Conservation (phyloP, 768 basidiomycete species). For the Tulasnella sp. region DNA sequence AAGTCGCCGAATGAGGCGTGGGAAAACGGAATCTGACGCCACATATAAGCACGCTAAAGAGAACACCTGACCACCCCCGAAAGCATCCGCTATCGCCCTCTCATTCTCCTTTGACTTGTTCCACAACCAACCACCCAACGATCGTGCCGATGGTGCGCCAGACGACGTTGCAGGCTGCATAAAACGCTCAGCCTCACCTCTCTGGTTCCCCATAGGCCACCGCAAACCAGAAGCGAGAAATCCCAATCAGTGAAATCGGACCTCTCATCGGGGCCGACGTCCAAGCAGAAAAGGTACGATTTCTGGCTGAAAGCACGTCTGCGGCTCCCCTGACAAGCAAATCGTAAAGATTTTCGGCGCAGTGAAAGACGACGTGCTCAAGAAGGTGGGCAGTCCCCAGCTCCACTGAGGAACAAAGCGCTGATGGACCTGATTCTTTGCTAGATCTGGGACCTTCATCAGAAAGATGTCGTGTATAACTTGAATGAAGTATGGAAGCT, state of each 20-base stretch:
- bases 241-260: not conserved
- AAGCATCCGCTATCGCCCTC: not conserved
- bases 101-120: not conserved
- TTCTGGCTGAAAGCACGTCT: not conserved
- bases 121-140: not conserved
- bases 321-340: not conserved
- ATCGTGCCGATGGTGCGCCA: not conserved
- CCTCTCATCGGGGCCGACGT: slow-evolving; percentile 5
- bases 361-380: slow-evolving; percentile 11
- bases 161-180: not conserved
- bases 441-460: slow-evolving; percentile 18
- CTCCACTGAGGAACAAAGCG: not conserved
- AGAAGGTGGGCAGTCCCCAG: not conserved
- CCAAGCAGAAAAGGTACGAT: not conserved
- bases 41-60: not conserved
- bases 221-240: not conserved
- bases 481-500: slow-evolving; percentile 17
- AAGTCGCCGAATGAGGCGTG: slow-evolving; percentile 1
- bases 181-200: not conserved
- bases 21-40: not conserved
- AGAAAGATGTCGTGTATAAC: slow-evolving; percentile 12
- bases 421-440: not conserved
- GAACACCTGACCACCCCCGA: not conserved
- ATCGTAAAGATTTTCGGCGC: not conserved
- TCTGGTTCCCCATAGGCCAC: not conserved